Percentiles rank a stretch among this genome's conserved stretches.
phyloP scores from a whole-genome alignment of 225 moss, liverwort and hornwort genomes.

The Physcomitrellopsis africana region DNA sequence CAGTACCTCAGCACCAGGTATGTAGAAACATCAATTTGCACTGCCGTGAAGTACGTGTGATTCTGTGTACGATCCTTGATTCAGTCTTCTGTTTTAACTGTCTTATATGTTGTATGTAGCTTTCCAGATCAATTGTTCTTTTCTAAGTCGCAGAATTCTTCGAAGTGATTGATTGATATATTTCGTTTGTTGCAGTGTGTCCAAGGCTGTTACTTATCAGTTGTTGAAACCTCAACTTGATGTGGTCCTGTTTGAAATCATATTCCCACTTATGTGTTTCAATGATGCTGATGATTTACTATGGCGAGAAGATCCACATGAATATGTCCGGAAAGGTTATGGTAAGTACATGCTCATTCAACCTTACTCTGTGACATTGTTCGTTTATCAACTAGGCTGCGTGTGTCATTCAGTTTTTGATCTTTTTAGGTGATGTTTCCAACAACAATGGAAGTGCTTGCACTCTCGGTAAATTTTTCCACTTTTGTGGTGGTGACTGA shows the following conservation, averaged over 20 bases:
- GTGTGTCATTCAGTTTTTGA: not conserved
- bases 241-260: constrained; percentile 95
- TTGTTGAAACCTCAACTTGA: constrained; percentile 93
- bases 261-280: constrained; percentile 98
- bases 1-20: constrained; percentile 98
- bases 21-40: not conserved
- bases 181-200: constrained; percentile 64
- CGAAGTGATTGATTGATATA: not conserved
- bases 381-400: not conserved
- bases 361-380: not conserved
- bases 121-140: not conserved
- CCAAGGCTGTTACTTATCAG: constrained; percentile 94
- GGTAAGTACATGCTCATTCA: constrained; percentile 52
- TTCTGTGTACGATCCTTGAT: not conserved
- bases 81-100: not conserved
- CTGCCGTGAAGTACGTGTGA: not conserved
- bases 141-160: no score
- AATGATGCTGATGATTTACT: constrained; percentile 94
- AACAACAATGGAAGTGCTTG: not conserved
- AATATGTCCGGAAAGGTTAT: constrained; percentile 98
- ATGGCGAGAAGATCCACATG: constrained; percentile 98
- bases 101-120: not conserved
- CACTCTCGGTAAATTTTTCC: not conserved
- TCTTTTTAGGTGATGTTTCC: not conserved
- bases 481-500: not conserved